phyloP scores from a whole-genome alignment of 202 grass and related monocot species.

The Bolboschoenoplectus hybrid region DNA sequence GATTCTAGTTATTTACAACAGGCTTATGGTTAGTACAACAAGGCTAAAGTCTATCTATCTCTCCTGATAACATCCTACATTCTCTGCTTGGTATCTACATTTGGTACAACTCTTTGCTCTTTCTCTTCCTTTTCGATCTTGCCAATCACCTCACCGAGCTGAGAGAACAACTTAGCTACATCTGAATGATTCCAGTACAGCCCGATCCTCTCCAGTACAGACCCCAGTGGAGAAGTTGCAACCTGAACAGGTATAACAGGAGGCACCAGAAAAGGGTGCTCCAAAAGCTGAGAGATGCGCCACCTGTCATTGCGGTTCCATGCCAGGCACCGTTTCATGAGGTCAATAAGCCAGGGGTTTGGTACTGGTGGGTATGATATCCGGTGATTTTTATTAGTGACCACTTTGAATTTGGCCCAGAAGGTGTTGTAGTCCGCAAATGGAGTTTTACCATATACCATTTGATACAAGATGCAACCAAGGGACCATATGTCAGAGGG shows the following conservation, averaged over 20 bases:
- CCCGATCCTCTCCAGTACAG: constrained; percentile 51
- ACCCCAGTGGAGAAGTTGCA: constrained; percentile 38
- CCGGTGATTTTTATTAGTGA: constrained; percentile 72
- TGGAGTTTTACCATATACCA: constrained; percentile 97
- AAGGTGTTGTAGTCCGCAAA: constrained; percentile 87
- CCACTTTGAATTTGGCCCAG: constrained; percentile 85
- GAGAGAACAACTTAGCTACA: constrained; percentile 46
- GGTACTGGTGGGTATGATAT: constrained; percentile 67
- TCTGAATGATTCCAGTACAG: constrained; percentile 54
- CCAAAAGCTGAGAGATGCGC: constrained; percentile 76
- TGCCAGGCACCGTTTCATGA: constrained; percentile 77
- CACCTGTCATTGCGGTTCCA: constrained; percentile 84
- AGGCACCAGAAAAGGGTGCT: constrained; percentile 85
- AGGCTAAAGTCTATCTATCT: constrained; percentile 25
- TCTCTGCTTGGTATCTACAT: constrained; percentile 32
- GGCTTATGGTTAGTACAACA: constrained; percentile 35
- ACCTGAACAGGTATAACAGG: constrained; percentile 42
- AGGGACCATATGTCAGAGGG: constrained; percentile 98
- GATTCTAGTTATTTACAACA: constrained; percentile 25
- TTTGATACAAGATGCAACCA: constrained; percentile 96
- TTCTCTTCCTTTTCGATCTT: constrained; percentile 49
- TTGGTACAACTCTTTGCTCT: constrained; percentile 4
- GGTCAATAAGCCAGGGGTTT: constrained; percentile 88
- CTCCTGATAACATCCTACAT: background rate
- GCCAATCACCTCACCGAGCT: constrained; percentile 48